These are phyloP conservation scores for Venturia oleaginea DNA, from an alignment of 2,329 filamentous ascomycete species.

Conservation along the genomic window DNA sequence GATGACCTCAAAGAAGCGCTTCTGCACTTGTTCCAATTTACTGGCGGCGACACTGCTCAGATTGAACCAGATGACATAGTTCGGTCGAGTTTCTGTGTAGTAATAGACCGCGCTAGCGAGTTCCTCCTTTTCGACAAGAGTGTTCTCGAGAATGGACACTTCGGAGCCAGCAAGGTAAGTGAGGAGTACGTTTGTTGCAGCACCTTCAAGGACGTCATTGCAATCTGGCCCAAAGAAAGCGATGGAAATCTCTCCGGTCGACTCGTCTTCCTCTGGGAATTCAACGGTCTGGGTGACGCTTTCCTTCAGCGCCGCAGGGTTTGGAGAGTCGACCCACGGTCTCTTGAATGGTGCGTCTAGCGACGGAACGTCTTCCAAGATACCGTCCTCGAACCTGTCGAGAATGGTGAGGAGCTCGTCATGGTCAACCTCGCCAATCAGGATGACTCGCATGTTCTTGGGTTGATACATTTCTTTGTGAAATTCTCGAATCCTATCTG, in stretches of 20 bases:
- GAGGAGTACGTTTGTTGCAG: constrained; percentile 70
- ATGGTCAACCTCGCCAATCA: constrained; percentile 89
- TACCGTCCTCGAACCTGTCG: constrained; percentile 79
- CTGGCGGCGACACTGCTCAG: constrained; percentile 80
- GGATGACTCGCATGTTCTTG: constrained; percentile 81
- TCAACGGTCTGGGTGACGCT: constrained; percentile 71
- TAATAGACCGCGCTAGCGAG: constrained; percentile 79
- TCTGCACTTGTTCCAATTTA: constrained; percentile 74
- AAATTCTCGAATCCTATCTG: constrained; percentile 86
- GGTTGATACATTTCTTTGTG: constrained; percentile 97
- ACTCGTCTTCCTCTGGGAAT: constrained; percentile 95
- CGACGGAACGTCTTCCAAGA: constrained; percentile 71
- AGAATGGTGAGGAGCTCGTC: constrained; percentile 69
- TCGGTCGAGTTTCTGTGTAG: constrained; percentile 69
- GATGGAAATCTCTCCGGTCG: constrained; percentile 77
- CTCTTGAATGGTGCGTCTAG: constrained; percentile 68
- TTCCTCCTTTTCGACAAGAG: constrained; percentile 86
- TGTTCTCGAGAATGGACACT: constrained; percentile 83
- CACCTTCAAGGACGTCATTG: constrained; percentile 56
- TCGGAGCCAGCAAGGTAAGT: constrained; percentile 90
- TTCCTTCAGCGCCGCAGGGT: constrained; percentile 61
- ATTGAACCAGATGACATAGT: constrained; percentile 76
- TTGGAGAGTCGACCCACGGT: constrained; percentile 84
- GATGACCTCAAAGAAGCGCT: constrained; percentile 75
- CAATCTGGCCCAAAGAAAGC: constrained; percentile 81